Evolutionary conservation across 169 alveolate genomes (phyloP), one percentile per base, ranked within the genome.

Genomic region (Plasmodium reichenowi): DNA sequence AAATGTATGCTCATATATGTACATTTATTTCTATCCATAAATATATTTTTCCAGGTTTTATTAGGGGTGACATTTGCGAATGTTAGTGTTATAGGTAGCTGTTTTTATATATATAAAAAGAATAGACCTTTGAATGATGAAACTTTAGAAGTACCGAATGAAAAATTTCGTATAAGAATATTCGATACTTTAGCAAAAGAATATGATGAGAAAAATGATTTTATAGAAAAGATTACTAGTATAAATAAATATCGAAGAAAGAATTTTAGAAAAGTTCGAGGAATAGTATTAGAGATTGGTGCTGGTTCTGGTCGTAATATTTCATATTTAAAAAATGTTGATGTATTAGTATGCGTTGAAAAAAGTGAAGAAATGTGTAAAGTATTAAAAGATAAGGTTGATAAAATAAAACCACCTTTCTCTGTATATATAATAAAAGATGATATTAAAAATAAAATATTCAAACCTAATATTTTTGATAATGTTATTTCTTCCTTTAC

Each of bases 231-330:
- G 72, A 58, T 86, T 54, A 86, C 92, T 32, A 59, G 88, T 17
- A 86, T 86, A 63, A 72, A 62, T 24, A 72, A 72, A 86, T 86
- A 86, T 45, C 71, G 72, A 86, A 86, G 72, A 66, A 90, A 60
- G 24, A 73, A 88, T 68, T 89, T 94, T 45, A 72, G 88, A 71
- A 86, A 74, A 38, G 95, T 94, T 38, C 90, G 74, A 63, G 96
- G 96, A 10, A 92, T 93, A 43, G 96, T 94, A 20, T 85, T 94
- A 64, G 96, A 94, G 64, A 87, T 94, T 17, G 95, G 94, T 12
- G 94, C 95, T n/a, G 96, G 96, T 47, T 85, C 96, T 20, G 86
- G 93, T 38, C 78, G 93, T 56, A 94, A 91, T 83, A 72, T 86
- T 68, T 48, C 87, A 17, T 89, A 59, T 56, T 94, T 93, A 71